Base-by-base conservation (phyloP, 768 basidiomycete species). In the Mycena polygramma region DNA sequence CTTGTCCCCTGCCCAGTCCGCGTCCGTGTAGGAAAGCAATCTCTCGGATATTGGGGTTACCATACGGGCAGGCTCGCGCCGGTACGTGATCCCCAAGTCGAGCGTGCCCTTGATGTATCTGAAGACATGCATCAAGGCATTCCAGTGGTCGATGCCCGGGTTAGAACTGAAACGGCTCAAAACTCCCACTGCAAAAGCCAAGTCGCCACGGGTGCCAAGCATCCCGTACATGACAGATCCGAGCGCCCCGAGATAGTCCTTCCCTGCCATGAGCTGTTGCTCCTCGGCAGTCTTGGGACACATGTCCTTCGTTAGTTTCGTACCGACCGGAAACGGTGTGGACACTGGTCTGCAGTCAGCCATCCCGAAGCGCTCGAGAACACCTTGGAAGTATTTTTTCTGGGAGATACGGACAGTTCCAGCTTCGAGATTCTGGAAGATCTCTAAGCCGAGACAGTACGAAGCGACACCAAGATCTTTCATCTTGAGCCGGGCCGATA, bases 61-160 rank as follows among this genome's bases (percentile, higher is more conserved):
- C 13, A 6, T 4, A 19, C 35, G 30, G 3, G 35, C 35, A 15
- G 53, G 53, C 6, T n/a, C n/a, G n/a, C 54, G 14, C 19, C 54
- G 35, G 54, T 55, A 55, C 5, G 54, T 55, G 54, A 55, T 55
- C 1, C 35, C 54, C 9, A 55, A 30, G 36, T 36, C 14, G 0
- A 55, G 35, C 8, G 54, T 55, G 0, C 54, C 54, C 20, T 55
- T 55, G 15, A 55, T 55, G 54, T 55, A 55, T 4, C 54, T 13
- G 6, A 55, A 7, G 4, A 55, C 11, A 13, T 55, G 54, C 26
- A 55, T 36, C n/a, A 36, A n/a, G 4, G 54, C 54, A 30, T 55
- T 55, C 54, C 54, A 55, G 36, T 55, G 54, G 35, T 55, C 35
- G 15, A 55, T 55, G 15, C 54, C 30, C 4, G 54, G 54, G 54